Base-by-base conservation (phyloP, 257 asterid genomes). In the Echites panduratus region DNA sequence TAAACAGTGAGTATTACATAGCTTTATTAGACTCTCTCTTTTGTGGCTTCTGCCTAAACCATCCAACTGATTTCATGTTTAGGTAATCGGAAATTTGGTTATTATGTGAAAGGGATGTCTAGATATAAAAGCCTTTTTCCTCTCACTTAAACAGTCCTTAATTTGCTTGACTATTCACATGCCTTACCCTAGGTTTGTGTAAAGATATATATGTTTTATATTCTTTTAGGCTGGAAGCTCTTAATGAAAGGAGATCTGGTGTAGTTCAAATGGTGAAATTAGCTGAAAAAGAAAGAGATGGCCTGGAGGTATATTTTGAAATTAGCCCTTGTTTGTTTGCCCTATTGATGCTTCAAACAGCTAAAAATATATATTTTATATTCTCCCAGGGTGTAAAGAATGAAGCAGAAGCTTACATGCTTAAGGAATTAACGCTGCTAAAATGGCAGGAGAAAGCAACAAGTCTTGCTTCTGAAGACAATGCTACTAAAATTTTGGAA, bases 371-470 rank as follows among this genome's bases (percentile, higher is more conserved):
- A 10, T 61, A 17, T 56, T 76, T n/a, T 63, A 73, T 54, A 66
- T 72, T 73, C 64, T 41, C 72, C 71, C 81, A 92, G 98, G 89
- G 85, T 47, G 97, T 92, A 62, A 95, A 95, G 85, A 90, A 95
- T 75, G 97, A 90, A 79, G 98, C 98, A 62, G 99, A 95, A 81
- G 94, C 80, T 64, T 95, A 86, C 89, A 92, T 95, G 99, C 96
- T 95, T 69, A 95, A 92, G 75, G 99, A 92, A 72, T 77, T 90
- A 70, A 89, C 92, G 9, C 85, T 86, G 65, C 76, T 95, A 67
- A 90, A 89, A 83, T 95, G 99, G 99, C 89, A 95, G 89, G 98
- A 90, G 79, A 95, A 89, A 86, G 94, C 96, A 71, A 84, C 99
- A 57, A 84, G 79, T 47, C 81, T 91, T 29, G 92, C 96, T 73